These are phyloP conservation scores for Annona cherimola DNA, from an alignment of 164 flowering plant species.

Conservation along the genomic window DNA sequence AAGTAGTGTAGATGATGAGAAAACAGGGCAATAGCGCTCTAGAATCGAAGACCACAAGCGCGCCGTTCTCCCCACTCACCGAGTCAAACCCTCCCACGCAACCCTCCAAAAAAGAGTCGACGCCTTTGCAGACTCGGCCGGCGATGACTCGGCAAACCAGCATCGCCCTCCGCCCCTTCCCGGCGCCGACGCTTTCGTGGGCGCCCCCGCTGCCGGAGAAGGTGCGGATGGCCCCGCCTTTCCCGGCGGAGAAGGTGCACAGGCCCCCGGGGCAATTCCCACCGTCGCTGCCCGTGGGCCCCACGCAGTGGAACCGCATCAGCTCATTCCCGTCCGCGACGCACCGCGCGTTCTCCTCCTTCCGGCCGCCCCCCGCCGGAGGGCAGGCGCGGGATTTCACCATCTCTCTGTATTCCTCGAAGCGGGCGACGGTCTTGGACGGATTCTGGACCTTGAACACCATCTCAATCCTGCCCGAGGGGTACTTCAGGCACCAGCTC, in stretches of 20 bases:
- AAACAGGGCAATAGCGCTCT: conserved; percentile 95
- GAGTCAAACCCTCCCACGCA: conserved; percentile 61
- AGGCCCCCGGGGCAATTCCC: conserved; percentile 30
- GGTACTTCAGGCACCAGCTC: conserved; percentile 65
- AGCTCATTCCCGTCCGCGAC: conserved; percentile 95
- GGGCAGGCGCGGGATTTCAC: conserved; percentile 52
- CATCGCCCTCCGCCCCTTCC: conserved; percentile 79
- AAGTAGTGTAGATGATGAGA: conserved; percentile 75
- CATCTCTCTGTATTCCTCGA: conserved; percentile 78
- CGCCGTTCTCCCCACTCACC: conserved; percentile 65
- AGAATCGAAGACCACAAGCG: conserved; percentile 77
- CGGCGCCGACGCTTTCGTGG: conserved; percentile 77
- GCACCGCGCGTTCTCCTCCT: conserved; percentile 66
- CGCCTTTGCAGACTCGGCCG: conserved; percentile 65
- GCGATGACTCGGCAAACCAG: conserved; percentile 93
- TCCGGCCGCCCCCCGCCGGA: conserved; percentile 16
- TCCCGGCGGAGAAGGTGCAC: conserved; percentile 44
- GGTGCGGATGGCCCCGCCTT: conserved; percentile 55
- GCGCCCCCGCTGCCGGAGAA: conserved; percentile 78
- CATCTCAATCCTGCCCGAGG: conserved; percentile 75
- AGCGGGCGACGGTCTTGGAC: conserved; percentile 55
- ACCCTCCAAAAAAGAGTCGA: conserved; percentile 38
- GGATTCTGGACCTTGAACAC: conserved; percentile 73
- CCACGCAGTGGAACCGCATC: conserved; percentile 82
- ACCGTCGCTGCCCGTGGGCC: conserved; percentile 36